Evolutionary conservation across 345 rosid species (phyloP), one percentile per base, ranked within the genome.

Genomic region (Gossypium anomalum): DNA sequence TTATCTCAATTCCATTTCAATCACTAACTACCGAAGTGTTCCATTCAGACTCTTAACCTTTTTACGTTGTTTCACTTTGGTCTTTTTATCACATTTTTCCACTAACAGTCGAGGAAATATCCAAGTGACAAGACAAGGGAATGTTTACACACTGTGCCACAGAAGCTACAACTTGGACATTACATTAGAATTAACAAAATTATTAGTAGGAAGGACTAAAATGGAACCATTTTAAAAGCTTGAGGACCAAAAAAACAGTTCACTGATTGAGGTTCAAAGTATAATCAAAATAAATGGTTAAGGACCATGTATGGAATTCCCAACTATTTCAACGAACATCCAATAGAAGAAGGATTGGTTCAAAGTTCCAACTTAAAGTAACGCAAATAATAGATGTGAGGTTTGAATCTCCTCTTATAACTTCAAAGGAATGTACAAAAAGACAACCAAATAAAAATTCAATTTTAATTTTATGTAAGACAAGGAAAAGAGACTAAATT

Each of bases 331-430:
- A 20, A 20, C 29, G 53, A 48, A 20, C 15, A 45, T 22, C 55
- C 55, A 67, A 25, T 22, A 67, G 20, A 45, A 22, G 53, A 47
- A 47, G 53, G 71, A 67, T 67, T 13, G 2, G 16, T 67, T 47
- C 38, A 67, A 23, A 23, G 9, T 67, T 47, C 55, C 47, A 23
- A 23, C 55, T 62, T 67, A 45, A 45, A 64, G 23, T 41, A 64
- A 64, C 17, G 64, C 38, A 60, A 25, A 60, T 60, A 60, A 58
- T 6, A 3, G 23, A 55, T 60, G 44, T 27, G n/a, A 61, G 2
- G 66, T 61, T 61, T 61, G 44, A 29, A 67, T 47, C 13, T 67
- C 53, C 34, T 34, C 41, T 34, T 34, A 67, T 23, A 67, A 67
- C 55, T 74, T 71, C 51, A 62, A 44, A 7, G 41, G 56, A 34